Evolutionary conservation across 768 basidiomycete genomes (phyloP).

Genomic region (Daedaleopsis sinensis): DNA sequence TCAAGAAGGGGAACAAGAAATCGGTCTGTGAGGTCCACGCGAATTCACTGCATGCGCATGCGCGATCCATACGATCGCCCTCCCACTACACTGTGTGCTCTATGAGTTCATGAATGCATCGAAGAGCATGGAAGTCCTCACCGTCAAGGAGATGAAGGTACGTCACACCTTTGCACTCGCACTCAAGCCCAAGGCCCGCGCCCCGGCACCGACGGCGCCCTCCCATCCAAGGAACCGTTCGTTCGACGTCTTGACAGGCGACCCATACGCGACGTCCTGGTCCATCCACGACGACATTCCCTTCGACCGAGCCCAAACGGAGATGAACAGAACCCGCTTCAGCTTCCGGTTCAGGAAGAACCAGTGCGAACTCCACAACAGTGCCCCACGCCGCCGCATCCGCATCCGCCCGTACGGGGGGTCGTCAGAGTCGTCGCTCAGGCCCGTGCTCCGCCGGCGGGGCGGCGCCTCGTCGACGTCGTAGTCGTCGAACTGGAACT

Average conservation of each 20-base stretch:
- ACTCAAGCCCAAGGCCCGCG: slow-evolving; percentile 72
- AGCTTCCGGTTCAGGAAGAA: slow-evolving; percentile 94
- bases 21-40: not conserved
- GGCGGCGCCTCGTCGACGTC: slow-evolving; percentile 59
- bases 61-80: no score
- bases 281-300: slow-evolving; percentile 52
- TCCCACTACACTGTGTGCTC: not conserved
- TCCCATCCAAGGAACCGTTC: slow-evolving; percentile 84
- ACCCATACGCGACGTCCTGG: slow-evolving; percentile 36
- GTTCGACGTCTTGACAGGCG: slow-evolving; percentile 35
- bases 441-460: slow-evolving; percentile 32
- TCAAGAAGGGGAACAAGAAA: not conserved
- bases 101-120: not conserved
- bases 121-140: not conserved
- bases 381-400: slow-evolving; percentile 67
- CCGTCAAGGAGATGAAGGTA: not conserved
- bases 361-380: slow-evolving; percentile 96
- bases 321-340: slow-evolving; percentile 91
- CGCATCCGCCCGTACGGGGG: slow-evolving; percentile 46
- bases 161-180: slow-evolving; percentile 24
- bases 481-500: slow-evolving; percentile 80
- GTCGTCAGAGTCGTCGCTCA: slow-evolving; percentile 26
- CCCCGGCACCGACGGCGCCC: slow-evolving; percentile 77
- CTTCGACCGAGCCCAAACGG: slow-evolving; percentile 85
- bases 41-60: not conserved